Evolutionary conservation across 495 filamentous ascomycete species (phyloP), one percentile per base, ranked within the genome.

Genomic region (Daldinia caldariorum): DNA sequence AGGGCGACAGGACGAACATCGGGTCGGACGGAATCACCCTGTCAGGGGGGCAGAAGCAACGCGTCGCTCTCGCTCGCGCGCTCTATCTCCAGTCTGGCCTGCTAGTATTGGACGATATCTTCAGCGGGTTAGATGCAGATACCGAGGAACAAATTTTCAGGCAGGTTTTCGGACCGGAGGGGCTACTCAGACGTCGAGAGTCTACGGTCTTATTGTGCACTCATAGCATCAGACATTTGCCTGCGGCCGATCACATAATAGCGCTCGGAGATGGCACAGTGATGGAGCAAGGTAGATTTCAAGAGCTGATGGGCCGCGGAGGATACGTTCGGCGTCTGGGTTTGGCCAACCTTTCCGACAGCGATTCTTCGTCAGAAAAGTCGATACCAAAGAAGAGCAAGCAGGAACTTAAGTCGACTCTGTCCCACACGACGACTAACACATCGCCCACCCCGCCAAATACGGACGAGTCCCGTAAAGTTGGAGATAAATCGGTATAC

Each of bases 131-230:
- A 8, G 89, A 91, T 70, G 76, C 82, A 0, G 78, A 83, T 10
- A 90, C 89, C 0, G 89, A 89, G 66, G 82, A 87, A n/a, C 80
- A 84, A 16, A 84, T 91, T 7, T 90, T 88, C 63, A 80, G 84
- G 26, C 79, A 77, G 45, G 72, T 91, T 3, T 81, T 91, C 49
- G 83, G 85, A 8, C 73, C 74, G n/a, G 73, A 84, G 9, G 87
- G 87, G 12, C 75, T 91, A 14, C 77, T 89, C 4, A 45, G 41
- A 18, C 41, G 16, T 14, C 14, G 41, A 45, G n/a, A 16, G 1
- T 45, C 16, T 45, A 45, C 41, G 6, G 41, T 45, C 0, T 9
- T 45, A 45, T 45, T 45, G 7, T 45, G 41, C 7, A 45, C 41
- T 45, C 41, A 45, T 45, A 45, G 41, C 41, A 45, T 45, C 14